Evolutionary conservation across 208 protist species (phyloP), one percentile per base, ranked within the genome.

Genomic region (Crithidia bombi): DNA sequence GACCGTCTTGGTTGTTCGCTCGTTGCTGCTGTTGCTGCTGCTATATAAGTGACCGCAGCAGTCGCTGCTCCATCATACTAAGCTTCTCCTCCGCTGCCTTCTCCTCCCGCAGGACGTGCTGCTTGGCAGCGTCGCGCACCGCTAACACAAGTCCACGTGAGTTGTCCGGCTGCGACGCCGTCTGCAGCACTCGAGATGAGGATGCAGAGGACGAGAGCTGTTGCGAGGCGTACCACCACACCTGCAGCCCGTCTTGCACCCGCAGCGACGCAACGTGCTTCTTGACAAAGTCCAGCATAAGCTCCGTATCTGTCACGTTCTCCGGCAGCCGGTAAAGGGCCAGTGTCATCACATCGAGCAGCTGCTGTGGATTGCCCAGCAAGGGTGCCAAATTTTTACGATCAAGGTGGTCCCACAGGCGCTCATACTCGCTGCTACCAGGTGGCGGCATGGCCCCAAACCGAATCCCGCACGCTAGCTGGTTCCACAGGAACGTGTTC

Each of bases 401-500:
- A 28, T 88, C 82, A 17, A 89, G 47, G 67, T 91, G 33, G 2
- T 23, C 38, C 32, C 82, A 54, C 3, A 91, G 69, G 10, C 65
- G 69, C 19, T 32, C 36, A 30, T 54, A 33, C 28, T 65, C 64
- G 32, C 50, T 35, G 32, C 71, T 75, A 28, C 61, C 75, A 10
- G 32, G 63, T 1, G 47, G 58, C n/a, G 73, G 54, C 59, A 80
- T 23, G 33, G 65, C 74, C 14, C 68, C 56, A 21, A 84, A 69
- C 23, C 66, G 70, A 19, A 79, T 44, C 12, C 78, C 79, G 17
- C 74, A 65, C 28, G 75, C 78, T 61, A 90, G 32, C 55, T 90
- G 85, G 14, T 69, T 64, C 65, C 84, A 82, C 12, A 92, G 62
- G 63, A 92, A 92, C 5, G 77, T 90, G 61, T 92, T 92, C 19